Evolutionary conservation across 257 asterid species (phyloP), one percentile per base, ranked within the genome.

Genomic region (Capsicum rhomboideum): DNA sequence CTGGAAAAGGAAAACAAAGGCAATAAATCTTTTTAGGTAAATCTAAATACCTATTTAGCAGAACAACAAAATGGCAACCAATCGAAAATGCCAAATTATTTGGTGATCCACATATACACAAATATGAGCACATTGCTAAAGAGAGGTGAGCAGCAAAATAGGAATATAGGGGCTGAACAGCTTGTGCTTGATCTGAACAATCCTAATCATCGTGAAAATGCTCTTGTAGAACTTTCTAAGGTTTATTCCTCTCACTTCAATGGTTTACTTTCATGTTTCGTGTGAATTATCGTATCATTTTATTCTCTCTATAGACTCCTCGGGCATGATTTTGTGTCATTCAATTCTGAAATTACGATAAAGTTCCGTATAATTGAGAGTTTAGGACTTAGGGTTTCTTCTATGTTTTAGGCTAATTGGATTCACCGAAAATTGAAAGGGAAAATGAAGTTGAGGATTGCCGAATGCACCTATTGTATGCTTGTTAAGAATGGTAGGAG

Each of bases 201-300:
- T n/a, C n/a, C n/a, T n/a, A 31, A 85, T 21, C 85, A 8, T 40
- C 84, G 86, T 4, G 88, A 68, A 75, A 55, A 80, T 34, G 88
- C 89, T 46, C 88, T 88, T 34, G 64, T 42, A 29, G 42, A 86
- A 80, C 88, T 88, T 66, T 63, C 64, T 7, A 34, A 13, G 91
- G 89, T 86, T 40, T 20, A 54, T 58, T 31, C 23, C 4, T 11
- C 12, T 12, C 10, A 4, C 20, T 26, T 63, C 4, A 63, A 12
- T 12, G 18, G 14, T 11, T 63, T 63, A 29, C 40, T 5, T 63
- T 63, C 20, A 26, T 63, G 20, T 63, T 12, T 13, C 16, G 16
- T 10, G 10, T 49, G 40, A 34, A 49, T 13, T 10, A 14, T 10
- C 4, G 4, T 49, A 10, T 49, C 53, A 11, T 11, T 49, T 49